Percentiles rank a stretch among this genome's conserved stretches.
These are phyloP conservation scores for Camelina neglecta DNA, from an alignment of 345 rosid genomes.

Conservation along the genomic window DNA sequence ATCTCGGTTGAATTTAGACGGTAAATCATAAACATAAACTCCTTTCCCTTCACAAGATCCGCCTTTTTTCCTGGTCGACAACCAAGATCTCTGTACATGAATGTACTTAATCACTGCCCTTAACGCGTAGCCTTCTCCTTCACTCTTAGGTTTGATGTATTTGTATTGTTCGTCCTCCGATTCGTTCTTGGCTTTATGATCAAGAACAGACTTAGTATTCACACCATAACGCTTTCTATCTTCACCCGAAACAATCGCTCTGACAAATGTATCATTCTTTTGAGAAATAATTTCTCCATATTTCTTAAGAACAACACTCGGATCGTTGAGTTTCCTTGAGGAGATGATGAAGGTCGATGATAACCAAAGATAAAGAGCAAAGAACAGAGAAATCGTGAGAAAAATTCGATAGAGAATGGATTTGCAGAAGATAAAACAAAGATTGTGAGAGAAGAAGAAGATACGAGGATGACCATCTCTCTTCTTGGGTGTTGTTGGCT, in stretches of 20 bases:
- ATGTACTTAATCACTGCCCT: conserved; percentile 50
- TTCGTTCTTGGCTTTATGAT: background rate
- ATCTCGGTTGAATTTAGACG: conserved; percentile 75
- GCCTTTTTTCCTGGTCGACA: background rate
- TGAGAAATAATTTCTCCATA: background rate
- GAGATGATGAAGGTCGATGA: conserved; percentile 64
- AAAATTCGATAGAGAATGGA: conserved; percentile 43
- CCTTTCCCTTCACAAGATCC: conserved; percentile 60
- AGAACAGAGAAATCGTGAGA: conserved; percentile 44
- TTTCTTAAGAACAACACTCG: background rate
- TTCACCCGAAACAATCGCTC: background rate
- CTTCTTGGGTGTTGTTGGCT: background rate
- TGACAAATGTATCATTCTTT: background rate
- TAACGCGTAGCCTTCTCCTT: conserved; percentile 51
- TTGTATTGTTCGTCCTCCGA: background rate
- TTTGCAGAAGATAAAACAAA: background rate
- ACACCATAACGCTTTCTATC: background rate
- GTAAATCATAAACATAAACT: conserved; percentile 69
- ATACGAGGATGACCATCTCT: background rate
- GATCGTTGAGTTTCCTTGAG: conserved; percentile 64
- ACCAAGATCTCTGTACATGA: conserved; percentile 57
- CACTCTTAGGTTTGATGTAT: conserved; percentile 34
- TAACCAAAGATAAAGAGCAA: conserved; percentile 57
- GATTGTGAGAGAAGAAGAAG: background rate
- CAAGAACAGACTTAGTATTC: background rate